A percentile compares a stretch with the other conserved stretches of the same genome.
phyloP scores from a whole-genome alignment of 176 grass and related monocot species.

The Melocanna baccifera region DNA sequence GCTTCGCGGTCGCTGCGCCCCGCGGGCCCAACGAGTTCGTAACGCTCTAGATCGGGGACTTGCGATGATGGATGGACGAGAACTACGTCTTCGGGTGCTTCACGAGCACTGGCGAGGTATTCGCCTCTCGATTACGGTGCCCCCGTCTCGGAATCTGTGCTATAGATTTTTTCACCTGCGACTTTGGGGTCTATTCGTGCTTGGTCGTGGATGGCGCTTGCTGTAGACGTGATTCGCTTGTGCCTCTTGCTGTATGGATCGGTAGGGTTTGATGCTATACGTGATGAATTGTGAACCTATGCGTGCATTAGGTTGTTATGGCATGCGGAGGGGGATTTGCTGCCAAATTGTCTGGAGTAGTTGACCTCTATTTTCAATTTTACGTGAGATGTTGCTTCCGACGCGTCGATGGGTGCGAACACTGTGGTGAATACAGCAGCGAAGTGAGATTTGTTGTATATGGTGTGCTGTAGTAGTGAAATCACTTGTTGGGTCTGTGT shows the following conservation, averaged over 20 bases:
- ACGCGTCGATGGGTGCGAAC: not conserved
- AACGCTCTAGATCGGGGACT: slow-evolving; percentile 70
- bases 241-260: not conserved
- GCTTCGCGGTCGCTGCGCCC: not conserved
- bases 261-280: not conserved
- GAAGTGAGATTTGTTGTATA: not conserved
- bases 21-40: slow-evolving; percentile 40
- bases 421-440: not conserved
- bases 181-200: not conserved
- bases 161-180: not conserved
- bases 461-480: not conserved
- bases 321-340: not conserved
- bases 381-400: not conserved
- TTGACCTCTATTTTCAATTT: not conserved
- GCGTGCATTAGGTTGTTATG: not conserved
- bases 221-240: not conserved
- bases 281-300: not conserved
- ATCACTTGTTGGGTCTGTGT: not conserved
- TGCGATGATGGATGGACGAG: slow-evolving; percentile 83
- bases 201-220: not conserved
- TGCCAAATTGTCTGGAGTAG: not conserved
- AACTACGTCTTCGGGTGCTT: slow-evolving; percentile 58
- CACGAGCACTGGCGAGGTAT: slow-evolving; percentile 59
- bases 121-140: not conserved
- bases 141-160: not conserved